phyloP scores from a whole-genome alignment of 164 flowering plant species.

The Buxus sempervirens region DNA sequence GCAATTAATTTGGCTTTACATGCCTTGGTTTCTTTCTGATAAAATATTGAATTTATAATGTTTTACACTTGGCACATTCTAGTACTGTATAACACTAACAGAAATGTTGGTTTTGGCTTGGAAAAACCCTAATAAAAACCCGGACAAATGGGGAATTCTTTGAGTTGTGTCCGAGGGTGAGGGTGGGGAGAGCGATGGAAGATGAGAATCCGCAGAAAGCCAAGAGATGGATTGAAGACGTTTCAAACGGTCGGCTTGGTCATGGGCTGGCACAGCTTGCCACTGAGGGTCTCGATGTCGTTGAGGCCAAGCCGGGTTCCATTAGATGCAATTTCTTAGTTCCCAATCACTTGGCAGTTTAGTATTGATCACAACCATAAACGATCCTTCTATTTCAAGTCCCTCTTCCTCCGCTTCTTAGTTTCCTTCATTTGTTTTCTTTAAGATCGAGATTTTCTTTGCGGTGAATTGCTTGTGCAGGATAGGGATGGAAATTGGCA shows the following conservation, averaged over 20 bases:
- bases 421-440: neutral
- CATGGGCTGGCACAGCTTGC: conserved; percentile 16
- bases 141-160: conserved; percentile 5
- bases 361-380: neutral
- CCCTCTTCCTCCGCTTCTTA: neutral
- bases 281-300: conserved; percentile 21
- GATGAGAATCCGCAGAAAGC: conserved; percentile 2
- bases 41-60: no score
- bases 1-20: no score
- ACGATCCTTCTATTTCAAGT: no score
- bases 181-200: conserved; percentile 11
- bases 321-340: conserved; percentile 31
- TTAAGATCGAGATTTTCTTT: no score
- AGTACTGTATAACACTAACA: no score
- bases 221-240: conserved; percentile 23
- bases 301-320: conserved; percentile 18
- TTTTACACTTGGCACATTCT: no score
- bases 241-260: conserved; percentile 10
- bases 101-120: no score
- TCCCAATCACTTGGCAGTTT: conserved; percentile 26
- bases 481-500: conserved; percentile 41
- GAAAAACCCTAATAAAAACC: neutral
- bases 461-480: no score
- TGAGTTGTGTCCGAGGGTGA: no score
- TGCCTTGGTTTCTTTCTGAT: no score